Percentiles rank a stretch among this genome's conserved stretches.
Conservation (phyloP, 176 grass and related monocot genomes). For the Panicum miliaceum region DNA sequence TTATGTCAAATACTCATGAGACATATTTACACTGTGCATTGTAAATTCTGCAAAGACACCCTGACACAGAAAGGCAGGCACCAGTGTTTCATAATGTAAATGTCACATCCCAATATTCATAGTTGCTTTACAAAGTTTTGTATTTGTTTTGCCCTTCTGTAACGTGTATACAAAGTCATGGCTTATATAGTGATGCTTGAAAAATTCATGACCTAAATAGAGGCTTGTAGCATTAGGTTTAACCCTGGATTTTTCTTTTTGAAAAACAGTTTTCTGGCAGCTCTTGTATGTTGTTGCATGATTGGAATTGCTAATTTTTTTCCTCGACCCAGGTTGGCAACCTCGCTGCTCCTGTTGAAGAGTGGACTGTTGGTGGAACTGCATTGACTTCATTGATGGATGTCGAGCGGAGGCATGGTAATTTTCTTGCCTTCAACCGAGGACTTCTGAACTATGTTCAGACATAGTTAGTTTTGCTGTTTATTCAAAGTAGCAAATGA, state of each 20-base stretch:
- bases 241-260: not conserved
- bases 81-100: slow-evolving; percentile 1
- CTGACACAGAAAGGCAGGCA: not conserved
- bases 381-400: slow-evolving; percentile 97
- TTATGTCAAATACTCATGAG: slow-evolving; percentile 17
- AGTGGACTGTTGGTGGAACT: slow-evolving; percentile 99
- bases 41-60: not conserved
- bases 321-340: slow-evolving; percentile 67
- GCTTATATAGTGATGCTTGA: not conserved
- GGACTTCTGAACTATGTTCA: not conserved
- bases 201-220: not conserved
- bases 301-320: not conserved
- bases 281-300: slow-evolving; percentile 22
- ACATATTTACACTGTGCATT: not conserved
- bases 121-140: not conserved
- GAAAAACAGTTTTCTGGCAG: not conserved
- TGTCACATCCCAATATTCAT: not conserved
- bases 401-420: slow-evolving; percentile 98
- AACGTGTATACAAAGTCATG: not conserved
- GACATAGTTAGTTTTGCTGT: not conserved
- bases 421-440: slow-evolving; percentile 30
- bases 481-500: slow-evolving; percentile 12
- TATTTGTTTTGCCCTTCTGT: not conserved
- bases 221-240: not conserved
- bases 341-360: slow-evolving; percentile 80